A percentile compares a stretch with the other conserved stretches of the same genome.
Conservation (phyloP, 2,329 filamentous ascomycete genomes). For the Cercospora beticola region DNA sequence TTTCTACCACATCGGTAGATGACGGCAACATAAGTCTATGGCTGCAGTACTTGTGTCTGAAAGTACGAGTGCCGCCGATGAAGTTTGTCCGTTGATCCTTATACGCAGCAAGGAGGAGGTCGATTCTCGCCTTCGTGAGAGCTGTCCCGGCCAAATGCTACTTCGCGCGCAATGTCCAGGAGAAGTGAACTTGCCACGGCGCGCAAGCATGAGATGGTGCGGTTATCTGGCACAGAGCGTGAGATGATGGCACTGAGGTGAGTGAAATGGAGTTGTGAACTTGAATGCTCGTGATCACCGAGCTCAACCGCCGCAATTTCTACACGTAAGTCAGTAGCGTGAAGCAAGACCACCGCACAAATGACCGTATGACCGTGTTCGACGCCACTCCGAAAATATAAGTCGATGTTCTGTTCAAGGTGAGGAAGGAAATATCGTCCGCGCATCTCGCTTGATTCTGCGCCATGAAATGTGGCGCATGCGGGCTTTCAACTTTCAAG, state of each 20-base stretch:
- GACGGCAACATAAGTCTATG: neutral
- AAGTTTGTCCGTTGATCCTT: neutral
- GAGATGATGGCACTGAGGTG: neutral
- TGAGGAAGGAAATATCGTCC: neutral
- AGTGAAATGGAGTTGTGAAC: neutral
- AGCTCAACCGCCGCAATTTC: neutral
- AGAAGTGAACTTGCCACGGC: neutral
- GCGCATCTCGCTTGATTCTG: neutral
- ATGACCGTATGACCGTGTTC: neutral
- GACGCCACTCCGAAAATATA: neutral
- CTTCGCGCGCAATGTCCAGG: neutral
- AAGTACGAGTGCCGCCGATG: neutral
- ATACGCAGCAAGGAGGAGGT: neutral
- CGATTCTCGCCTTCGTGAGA: neutral
- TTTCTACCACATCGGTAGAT: neutral
- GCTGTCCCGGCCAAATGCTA: neutral
- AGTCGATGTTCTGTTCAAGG: neutral
- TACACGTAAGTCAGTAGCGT: neutral
- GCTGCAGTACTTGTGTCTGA: neutral
- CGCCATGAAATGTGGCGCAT: slow-evolving; percentile 4
- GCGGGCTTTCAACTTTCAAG: neutral
- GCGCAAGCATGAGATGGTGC: neutral
- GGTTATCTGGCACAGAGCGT: neutral
- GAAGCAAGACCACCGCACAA: neutral
- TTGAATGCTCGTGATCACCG: neutral